Evolutionary conservation across 805 yeast species (phyloP).

Genomic region (Lipomyces yamanashiensis): DNA sequence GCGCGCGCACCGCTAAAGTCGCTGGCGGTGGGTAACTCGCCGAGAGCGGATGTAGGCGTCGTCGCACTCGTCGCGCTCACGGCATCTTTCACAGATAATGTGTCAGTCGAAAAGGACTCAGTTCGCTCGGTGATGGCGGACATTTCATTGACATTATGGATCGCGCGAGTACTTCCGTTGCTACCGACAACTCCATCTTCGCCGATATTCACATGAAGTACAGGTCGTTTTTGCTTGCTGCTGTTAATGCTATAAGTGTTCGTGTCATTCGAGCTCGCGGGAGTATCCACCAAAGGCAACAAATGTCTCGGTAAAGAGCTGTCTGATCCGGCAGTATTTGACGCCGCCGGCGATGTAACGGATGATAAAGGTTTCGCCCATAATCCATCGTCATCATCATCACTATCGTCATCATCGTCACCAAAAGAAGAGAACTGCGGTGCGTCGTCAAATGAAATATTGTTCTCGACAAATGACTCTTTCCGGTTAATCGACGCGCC

Average conservation of each 20-base stretch:
- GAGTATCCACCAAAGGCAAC: constrained; percentile 13
- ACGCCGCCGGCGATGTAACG: background rate
- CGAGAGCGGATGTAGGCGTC: constrained; percentile 30
- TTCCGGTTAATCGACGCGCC: constrained; percentile 29
- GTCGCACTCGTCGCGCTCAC: constrained; percentile 20
- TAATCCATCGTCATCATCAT: constrained; percentile 55
- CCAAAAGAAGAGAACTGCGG: constrained; percentile 53
- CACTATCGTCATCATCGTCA: constrained; percentile 36
- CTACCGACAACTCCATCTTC: constrained; percentile 10
- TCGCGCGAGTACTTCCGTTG: background rate
- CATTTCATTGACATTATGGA: constrained; percentile 4
- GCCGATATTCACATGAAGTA: constrained; percentile 31
- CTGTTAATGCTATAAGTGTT: constrained; percentile 19
- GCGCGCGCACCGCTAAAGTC: background rate
- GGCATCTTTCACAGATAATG: background rate
- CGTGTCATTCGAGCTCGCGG: constrained; percentile 11
- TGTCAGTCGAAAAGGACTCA: constrained; percentile 15
- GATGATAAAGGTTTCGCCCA: constrained; percentile 54
- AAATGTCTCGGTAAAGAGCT: constrained; percentile 8
- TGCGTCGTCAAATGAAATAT: constrained; percentile 73
- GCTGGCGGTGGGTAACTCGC: constrained; percentile 21
- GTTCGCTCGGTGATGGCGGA: constrained; percentile 33
- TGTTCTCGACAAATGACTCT: constrained; percentile 71
- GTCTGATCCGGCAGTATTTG: background rate
- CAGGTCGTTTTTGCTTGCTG: constrained; percentile 29